These are phyloP conservation scores for Globisporangium barbulae DNA, from an alignment of 352 stramenopile genomes.

Conservation along the genomic window DNA sequence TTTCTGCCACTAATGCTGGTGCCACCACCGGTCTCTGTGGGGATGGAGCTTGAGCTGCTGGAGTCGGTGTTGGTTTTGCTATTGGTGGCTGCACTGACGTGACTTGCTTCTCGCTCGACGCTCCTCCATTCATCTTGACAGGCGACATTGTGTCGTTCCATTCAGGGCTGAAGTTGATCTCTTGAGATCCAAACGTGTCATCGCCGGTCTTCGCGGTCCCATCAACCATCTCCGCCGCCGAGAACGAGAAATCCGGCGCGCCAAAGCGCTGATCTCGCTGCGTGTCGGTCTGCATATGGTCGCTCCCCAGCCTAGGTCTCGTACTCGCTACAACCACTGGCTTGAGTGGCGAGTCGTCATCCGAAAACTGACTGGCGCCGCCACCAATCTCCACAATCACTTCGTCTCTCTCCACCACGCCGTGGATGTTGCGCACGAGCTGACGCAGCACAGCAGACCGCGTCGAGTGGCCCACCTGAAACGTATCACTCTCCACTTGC, in stretches of 20 bases:
- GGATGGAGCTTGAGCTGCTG: background rate
- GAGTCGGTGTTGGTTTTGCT: background rate
- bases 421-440: slow-evolving; percentile 53
- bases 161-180: slow-evolving; percentile 13
- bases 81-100: background rate
- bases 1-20: background rate
- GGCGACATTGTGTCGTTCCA: slow-evolving; percentile 12
- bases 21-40: background rate
- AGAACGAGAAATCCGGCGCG: slow-evolving; percentile 13
- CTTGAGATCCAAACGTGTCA: slow-evolving; percentile 15
- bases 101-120: background rate
- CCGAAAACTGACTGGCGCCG: background rate
- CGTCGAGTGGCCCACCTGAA: slow-evolving; percentile 35
- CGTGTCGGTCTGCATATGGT: slow-evolving; percentile 6
- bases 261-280: slow-evolving; percentile 2
- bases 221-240: slow-evolving; percentile 1
- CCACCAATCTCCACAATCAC: slow-evolving; percentile 6
- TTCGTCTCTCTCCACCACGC: slow-evolving; percentile 28
- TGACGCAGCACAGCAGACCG: slow-evolving; percentile 42
- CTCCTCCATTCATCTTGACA: background rate
- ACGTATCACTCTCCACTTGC: slow-evolving; percentile 20
- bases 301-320: background rate
- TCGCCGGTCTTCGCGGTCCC: background rate
- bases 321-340: background rate
- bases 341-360: background rate